Conservation (phyloP, 345 rosid species). For the Reutealis trisperma region DNA sequence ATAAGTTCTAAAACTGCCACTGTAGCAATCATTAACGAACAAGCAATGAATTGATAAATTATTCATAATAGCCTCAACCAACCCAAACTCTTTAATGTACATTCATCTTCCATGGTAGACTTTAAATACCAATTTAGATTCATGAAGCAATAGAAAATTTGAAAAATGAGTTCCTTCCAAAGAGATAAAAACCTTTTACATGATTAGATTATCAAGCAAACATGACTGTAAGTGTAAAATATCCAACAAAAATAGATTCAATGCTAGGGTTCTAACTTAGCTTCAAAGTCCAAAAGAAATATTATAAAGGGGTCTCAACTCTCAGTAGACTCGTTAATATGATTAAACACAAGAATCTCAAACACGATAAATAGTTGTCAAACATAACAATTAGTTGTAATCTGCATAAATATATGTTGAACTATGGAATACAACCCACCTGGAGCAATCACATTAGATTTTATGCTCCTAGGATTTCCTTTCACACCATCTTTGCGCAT, state of each 20-base stretch:
- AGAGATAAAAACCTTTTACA: not conserved
- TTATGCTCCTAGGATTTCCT: constrained; percentile 68
- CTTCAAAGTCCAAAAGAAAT: not conserved
- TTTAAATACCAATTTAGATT: not conserved
- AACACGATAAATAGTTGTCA: too few species aligned
- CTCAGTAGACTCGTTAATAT: not conserved
- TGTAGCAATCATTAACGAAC: not conserved
- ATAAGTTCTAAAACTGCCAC: not conserved
- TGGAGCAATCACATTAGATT: constrained; percentile 65
- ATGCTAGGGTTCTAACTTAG: not conserved
- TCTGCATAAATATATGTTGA: not conserved
- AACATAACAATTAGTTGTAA: not conserved
- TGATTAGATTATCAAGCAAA: not conserved
- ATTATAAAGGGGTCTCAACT: not conserved
- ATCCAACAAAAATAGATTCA: not conserved
- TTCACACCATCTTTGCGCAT: constrained; percentile 77
- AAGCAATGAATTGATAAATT: not conserved
- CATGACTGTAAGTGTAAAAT: not conserved
- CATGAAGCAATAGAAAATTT: not conserved
- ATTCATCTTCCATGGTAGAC: not conserved
- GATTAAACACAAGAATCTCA: not conserved
- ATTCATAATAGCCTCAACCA: constrained; percentile 6
- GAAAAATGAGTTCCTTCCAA: not conserved
- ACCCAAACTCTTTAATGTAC: not conserved
- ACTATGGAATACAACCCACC: constrained; percentile 54